Evolutionary conservation across 2,329 filamentous ascomycete genomes (phyloP).

Genomic region (Raffaelea albimanens): DNA sequence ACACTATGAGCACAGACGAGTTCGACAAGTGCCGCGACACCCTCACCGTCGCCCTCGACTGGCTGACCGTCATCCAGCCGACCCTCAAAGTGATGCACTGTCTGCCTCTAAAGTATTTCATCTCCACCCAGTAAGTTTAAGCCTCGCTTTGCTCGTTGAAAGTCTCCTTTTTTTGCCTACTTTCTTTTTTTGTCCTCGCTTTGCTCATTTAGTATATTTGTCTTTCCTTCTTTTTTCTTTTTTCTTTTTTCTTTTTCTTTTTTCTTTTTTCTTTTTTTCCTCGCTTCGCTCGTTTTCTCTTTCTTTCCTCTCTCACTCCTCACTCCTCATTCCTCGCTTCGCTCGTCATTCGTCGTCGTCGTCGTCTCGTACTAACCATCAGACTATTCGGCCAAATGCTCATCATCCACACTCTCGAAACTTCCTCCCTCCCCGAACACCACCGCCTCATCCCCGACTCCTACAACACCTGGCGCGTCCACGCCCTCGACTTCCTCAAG

Average conservation of each 20-base stretch:
- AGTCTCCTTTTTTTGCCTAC: background rate
- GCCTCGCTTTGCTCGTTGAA: background rate
- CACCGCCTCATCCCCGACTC: constrained; percentile 7
- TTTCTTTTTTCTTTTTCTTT: background rate
- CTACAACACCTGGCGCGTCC: constrained; percentile 7
- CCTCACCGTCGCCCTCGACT: constrained; percentile 8
- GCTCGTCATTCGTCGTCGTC: too few species aligned
- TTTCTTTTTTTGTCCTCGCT: background rate
- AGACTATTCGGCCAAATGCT: constrained; percentile 13
- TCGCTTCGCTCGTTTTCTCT: background rate
- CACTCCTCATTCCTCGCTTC: background rate
- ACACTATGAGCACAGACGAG: constrained; percentile 11
- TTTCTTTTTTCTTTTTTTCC: background rate
- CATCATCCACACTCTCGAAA: constrained; percentile 10
- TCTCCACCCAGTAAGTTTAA: constrained; percentile 11
- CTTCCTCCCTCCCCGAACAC: constrained; percentile 1
- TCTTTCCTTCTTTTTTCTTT: background rate
- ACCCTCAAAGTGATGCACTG: constrained; percentile 8
- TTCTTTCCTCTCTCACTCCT: background rate
- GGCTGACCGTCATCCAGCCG: constrained; percentile 9
- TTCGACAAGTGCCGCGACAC: constrained; percentile 14
- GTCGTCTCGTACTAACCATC: too few species aligned
- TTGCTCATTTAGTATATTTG: background rate
- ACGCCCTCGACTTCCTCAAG: constrained; percentile 9
- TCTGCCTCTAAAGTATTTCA: constrained; percentile 11